Conservation (phyloP, 805 yeast species). For the Lipomyces yamadae region DNA sequence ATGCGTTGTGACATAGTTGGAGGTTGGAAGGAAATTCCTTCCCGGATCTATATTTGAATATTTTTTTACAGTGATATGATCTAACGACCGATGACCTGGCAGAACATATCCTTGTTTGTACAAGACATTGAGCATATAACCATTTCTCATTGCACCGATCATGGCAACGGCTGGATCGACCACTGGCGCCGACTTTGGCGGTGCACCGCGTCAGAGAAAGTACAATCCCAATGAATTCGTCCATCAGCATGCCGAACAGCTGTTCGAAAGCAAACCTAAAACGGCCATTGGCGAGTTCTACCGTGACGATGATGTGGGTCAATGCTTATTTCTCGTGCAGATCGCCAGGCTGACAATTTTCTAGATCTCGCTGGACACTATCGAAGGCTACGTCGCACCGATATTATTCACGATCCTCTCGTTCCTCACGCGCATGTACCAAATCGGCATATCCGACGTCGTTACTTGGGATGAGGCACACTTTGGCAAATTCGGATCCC, state of each 20-base stretch:
- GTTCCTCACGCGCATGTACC: slow-evolving; percentile 60
- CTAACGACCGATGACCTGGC: neutral
- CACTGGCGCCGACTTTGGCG: slow-evolving; percentile 6
- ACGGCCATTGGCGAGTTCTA: neutral
- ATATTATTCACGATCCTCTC: slow-evolving; percentile 66
- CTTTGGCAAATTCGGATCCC: slow-evolving; percentile 95
- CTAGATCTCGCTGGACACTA: slow-evolving; percentile 16
- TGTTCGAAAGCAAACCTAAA: neutral
- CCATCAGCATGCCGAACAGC: neutral
- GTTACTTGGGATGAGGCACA: slow-evolving; percentile 99
- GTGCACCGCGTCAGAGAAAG: neutral
- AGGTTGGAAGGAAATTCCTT: neutral
- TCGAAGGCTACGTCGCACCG: slow-evolving; percentile 30
- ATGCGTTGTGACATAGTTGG: neutral
- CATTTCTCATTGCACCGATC: neutral
- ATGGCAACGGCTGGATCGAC: slow-evolving; percentile 9
- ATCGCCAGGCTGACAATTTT: slow-evolving; percentile 1
- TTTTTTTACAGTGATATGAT: neutral
- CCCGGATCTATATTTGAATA: neutral
- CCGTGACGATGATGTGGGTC: slow-evolving; percentile 5
- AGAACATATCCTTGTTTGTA: neutral
- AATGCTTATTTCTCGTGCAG: neutral
- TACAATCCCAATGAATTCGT: neutral
- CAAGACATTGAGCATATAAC: neutral
- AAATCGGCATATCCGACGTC: slow-evolving; percentile 66